Conservation (phyloP, 2,329 filamentous ascomycete species). For the Hysterium pulicare region DNA sequence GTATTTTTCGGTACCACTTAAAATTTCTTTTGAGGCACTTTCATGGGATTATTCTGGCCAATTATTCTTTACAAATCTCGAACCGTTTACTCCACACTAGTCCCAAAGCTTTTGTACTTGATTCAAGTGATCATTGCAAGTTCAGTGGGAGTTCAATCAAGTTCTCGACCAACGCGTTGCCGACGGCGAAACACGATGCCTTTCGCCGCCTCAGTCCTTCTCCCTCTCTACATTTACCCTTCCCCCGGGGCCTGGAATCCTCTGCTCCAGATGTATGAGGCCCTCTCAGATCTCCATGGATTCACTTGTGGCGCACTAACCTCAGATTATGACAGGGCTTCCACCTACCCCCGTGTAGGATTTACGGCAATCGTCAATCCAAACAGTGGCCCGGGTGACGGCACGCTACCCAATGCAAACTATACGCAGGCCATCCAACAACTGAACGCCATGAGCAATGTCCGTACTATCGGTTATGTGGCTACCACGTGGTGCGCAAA, state of each 20-base stretch:
- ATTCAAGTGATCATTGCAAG: neutral
- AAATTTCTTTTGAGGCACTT: conserved; percentile 8
- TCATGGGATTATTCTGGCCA: conserved; percentile 7
- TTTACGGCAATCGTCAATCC: conserved; percentile 53
- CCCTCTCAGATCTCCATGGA: conserved; percentile 2
- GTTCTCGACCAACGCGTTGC: neutral
- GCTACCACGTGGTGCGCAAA: conserved; percentile 46
- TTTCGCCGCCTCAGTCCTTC: conserved; percentile 37
- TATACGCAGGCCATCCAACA: conserved; percentile 42
- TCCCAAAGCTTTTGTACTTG: conserved; percentile 3
- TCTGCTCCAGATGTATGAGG: conserved; percentile 41
- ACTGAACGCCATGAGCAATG: conserved; percentile 45
- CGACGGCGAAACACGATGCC: conserved; percentile 4
- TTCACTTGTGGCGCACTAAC: conserved; percentile 2
- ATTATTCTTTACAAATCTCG: conserved; percentile 5
- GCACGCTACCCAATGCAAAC: conserved; percentile 41
- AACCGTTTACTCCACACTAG: conserved; percentile 1
- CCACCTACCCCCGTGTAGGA: conserved; percentile 37
- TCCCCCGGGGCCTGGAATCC: conserved; percentile 46
- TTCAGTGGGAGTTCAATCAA: neutral
- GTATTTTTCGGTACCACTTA: conserved; percentile 14
- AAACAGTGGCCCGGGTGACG: conserved; percentile 46
- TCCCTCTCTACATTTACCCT: conserved; percentile 51
- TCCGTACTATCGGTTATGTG: conserved; percentile 50
- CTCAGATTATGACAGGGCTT: conserved; percentile 20